Conservation (phyloP, 2,329 filamentous ascomycete genomes). For the Lasiodiplodia citricola region DNA sequence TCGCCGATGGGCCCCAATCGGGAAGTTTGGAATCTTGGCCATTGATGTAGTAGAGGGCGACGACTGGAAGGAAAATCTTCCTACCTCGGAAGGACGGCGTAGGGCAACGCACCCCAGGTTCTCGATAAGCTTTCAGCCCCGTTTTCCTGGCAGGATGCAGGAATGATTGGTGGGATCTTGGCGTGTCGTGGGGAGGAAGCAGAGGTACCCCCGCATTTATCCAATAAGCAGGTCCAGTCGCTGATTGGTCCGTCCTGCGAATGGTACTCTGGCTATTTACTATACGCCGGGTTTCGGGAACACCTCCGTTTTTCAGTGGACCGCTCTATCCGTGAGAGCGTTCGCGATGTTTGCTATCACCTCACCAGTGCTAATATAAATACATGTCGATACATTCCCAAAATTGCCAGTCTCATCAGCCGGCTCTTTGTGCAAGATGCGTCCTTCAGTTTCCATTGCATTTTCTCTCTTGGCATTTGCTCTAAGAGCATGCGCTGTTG, state of each 20-base stretch:
- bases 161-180: conserved; percentile 17
- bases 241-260: background rate
- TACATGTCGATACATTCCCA: background rate
- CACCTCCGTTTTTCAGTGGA: background rate
- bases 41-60: background rate
- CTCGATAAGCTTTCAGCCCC: conserved; percentile 4
- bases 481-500: conserved; percentile 17
- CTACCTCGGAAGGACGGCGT: background rate
- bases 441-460: background rate
- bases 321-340: background rate
- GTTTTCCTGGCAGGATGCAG: background rate
- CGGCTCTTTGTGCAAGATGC: background rate
- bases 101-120: conserved; percentile 13
- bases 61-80: conserved; percentile 13
- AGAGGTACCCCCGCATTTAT: conserved; percentile 21
- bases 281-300: conserved; percentile 22
- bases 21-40: background rate
- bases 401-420: background rate
- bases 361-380: background rate
- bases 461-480: conserved; percentile 12
- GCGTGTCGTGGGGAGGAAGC: background rate
- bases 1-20: background rate
- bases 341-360: background rate
- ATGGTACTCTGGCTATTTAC: conserved; percentile 3
- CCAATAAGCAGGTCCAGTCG: background rate